Evolutionary conservation across 805 yeast species (phyloP).

Genomic region (Candida namnaoensis): DNA sequence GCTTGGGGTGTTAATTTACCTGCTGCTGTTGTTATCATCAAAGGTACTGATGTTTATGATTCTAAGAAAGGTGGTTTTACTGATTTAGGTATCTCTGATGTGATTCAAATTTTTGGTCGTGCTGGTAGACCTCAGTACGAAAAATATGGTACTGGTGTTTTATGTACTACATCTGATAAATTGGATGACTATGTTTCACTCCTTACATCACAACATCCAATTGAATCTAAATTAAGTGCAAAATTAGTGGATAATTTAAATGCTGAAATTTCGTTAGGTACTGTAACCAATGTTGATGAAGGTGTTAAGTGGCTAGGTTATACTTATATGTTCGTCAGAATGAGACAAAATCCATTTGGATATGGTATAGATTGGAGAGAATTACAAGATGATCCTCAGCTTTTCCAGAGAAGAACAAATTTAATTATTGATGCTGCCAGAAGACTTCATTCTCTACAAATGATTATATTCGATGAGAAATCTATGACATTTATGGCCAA

Average conservation of each 20-base stretch:
- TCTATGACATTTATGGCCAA: constrained; percentile 75
- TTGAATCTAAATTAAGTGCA: constrained; percentile 73
- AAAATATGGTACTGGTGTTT: constrained; percentile 82
- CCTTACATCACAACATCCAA: constrained; percentile 91
- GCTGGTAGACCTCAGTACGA: constrained; percentile 99
- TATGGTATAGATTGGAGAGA: constrained; percentile 91
- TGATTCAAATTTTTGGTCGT: constrained; percentile 96
- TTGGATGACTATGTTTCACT: constrained; percentile 85
- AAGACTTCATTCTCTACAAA: constrained; percentile 76
- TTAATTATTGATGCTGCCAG: constrained; percentile 78
- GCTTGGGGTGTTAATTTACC: constrained; percentile 99
- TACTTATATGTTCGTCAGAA: constrained; percentile 87
- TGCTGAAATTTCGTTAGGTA: constrained; percentile 94
- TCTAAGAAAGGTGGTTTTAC: constrained; percentile 90
- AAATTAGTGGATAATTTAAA: constrained; percentile 87
- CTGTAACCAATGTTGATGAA: constrained; percentile 89
- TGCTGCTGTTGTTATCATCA: constrained; percentile 93
- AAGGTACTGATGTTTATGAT: constrained; percentile 95
- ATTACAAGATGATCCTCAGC: constrained; percentile 70
- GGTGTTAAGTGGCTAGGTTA: constrained; percentile 98
- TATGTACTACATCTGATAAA: constrained; percentile 75
- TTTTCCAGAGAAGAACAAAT: constrained; percentile 63
- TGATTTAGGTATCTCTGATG: constrained; percentile 93
- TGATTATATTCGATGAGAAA: constrained; percentile 87
- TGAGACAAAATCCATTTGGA: constrained; percentile 88